Evolutionary conservation across 305 asterid species (phyloP), one percentile per base, ranked within the genome.

Genomic region (Stenogyne calaminthoides): DNA sequence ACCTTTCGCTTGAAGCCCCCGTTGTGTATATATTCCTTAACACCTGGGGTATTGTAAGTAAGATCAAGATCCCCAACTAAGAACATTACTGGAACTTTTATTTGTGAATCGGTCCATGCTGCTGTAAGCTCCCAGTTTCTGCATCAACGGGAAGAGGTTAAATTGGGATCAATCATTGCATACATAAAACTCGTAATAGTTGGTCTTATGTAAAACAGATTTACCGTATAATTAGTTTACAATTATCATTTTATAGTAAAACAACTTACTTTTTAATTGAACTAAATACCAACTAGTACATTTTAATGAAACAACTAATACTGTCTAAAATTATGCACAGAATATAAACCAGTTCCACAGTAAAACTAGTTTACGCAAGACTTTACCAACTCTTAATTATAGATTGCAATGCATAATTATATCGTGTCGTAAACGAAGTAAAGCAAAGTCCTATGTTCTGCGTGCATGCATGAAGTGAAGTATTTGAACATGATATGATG

Each of bases 121-220:
- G 96, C 91, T 4, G 78, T 86, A 9, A 92, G 89, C 84, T 92
- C 97, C 98, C 98, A 92, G 15, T 86, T 92, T 78, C 97, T 90
- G 74, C 87, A 77, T 57, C 54, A 69, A 12, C 5, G 4, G 36
- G n/a, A 72, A 0, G 29, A 22, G 1, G 64, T 68, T 46, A 42
- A 55, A 64, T 3, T 1, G 8, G 42, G 4, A 14, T 20, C 3
- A 9, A 56, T 56, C 27, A 19, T 20, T 27, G 15, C 20, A 16
- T 20, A 2, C 54, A 47, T 47, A 47, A 14, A 46, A 46, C 16
- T 9, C 52, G 3, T 12, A 12, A 46, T 12, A 39, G 29, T 1
- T 25, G 29, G 29, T 2, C 29, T 8, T 7, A 39, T 9, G 9
- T 39, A 39, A 8, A 39, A 39, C 11, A 39, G 44, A 8, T 39